Evolutionary conservation across 306 rosid genomes (phyloP).

Genomic region (Fagus crenata): DNA sequence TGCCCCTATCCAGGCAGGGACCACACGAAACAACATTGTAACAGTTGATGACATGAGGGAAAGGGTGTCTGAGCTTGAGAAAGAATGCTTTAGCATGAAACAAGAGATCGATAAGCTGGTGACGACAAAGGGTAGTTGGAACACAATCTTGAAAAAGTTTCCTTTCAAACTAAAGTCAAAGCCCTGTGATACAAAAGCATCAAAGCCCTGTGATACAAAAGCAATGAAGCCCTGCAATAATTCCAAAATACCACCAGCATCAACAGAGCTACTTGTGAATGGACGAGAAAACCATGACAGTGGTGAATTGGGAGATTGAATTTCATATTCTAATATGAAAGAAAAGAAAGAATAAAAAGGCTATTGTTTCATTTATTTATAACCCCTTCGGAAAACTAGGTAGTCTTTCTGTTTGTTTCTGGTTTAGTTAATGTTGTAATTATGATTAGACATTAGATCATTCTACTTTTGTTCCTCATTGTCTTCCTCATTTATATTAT

Average conservation of each 20-base stretch:
- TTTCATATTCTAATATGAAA: background rate
- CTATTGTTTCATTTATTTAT: background rate
- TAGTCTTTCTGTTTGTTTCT: constrained; percentile 2
- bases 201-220: constrained; percentile 43
- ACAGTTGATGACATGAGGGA: constrained; percentile 62
- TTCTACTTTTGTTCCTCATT: background rate
- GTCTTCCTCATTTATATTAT: background rate
- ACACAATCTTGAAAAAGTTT: constrained; percentile 55
- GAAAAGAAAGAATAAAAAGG: background rate
- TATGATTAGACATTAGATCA: background rate
- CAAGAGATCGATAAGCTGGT: constrained; percentile 70
- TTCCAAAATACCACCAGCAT: constrained; percentile 47
- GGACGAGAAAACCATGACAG: constrained; percentile 39
- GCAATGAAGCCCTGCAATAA: constrained; percentile 37
- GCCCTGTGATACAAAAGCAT: constrained; percentile 36
- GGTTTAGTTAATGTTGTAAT: constrained; percentile 7
- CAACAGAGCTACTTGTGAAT: constrained; percentile 17
- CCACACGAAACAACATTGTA: constrained; percentile 26
- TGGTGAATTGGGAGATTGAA: constrained; percentile 29
- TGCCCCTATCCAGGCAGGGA: constrained; percentile 24
- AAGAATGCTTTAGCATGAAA: constrained; percentile 72
- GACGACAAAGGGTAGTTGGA: constrained; percentile 77
- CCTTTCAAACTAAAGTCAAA: constrained; percentile 53
- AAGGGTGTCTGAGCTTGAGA: constrained; percentile 69
- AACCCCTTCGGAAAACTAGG: constrained; percentile 1